Percentiles rank a stretch among this genome's conserved stretches.
Conservation (phyloP, 192 early-diverging fungal species). For the Podila minutissima region DNA sequence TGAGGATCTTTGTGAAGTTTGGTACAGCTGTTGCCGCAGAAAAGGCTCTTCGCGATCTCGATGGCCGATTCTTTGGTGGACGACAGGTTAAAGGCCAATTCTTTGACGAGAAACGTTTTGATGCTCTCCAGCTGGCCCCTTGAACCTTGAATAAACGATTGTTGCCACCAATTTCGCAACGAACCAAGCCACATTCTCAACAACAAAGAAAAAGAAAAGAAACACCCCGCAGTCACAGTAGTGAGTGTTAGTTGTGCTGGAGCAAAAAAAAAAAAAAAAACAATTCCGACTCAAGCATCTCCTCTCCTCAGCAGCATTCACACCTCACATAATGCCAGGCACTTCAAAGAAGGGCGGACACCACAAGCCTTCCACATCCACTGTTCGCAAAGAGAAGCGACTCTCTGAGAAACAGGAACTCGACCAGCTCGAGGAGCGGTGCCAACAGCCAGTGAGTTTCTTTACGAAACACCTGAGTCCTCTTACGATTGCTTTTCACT, state of each 20-base stretch:
- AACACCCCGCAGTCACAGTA: background rate
- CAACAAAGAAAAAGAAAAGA: conserved; percentile 3
- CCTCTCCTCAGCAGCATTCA: background rate
- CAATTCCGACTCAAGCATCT: background rate
- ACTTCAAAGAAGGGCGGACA: conserved; percentile 22
- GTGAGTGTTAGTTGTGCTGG: background rate
- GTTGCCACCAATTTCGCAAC: background rate
- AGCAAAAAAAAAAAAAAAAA: conserved; percentile 8
- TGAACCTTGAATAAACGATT: conserved; percentile 31
- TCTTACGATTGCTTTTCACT: background rate
- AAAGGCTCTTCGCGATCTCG: conserved; percentile 62
- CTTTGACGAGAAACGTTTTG: conserved; percentile 70
- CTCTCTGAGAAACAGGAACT: conserved; percentile 59
- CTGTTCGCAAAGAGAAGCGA: conserved; percentile 53
- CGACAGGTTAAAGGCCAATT: conserved; percentile 68
- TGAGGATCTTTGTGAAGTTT: conserved; percentile 86
- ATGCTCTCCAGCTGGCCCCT: conserved; percentile 64
- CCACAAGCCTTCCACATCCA: conserved; percentile 17
- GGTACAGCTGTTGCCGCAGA: conserved; percentile 55
- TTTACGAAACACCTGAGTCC: background rate
- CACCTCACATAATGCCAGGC: conserved; percentile 15
- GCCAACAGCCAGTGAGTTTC: conserved; percentile 54
- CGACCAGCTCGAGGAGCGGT: conserved; percentile 53
- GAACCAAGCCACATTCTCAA: conserved; percentile 13
- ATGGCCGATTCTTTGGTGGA: conserved; percentile 85